Conservation (phyloP, 192 early-diverging fungal genomes). For the Coemansia nantahalensis region DNA sequence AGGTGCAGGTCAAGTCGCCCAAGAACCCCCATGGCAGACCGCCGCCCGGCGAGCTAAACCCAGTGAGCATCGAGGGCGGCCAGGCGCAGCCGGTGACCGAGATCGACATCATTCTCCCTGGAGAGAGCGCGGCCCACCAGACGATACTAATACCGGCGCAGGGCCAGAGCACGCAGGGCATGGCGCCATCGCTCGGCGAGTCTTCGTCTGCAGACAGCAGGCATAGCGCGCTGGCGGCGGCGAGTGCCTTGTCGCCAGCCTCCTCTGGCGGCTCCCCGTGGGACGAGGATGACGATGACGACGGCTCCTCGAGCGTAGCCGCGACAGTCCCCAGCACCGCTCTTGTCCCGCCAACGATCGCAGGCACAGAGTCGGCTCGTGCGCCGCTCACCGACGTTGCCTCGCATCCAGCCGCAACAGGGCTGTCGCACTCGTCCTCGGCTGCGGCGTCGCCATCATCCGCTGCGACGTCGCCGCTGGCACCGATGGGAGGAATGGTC, state of each 20-base stretch:
- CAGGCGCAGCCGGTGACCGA: conserved; percentile 38
- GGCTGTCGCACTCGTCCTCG: conserved; percentile 9
- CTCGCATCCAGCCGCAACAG: background rate
- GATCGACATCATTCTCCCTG: conserved; percentile 51
- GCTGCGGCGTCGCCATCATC: too few species aligned
- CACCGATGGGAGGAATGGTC: too few species aligned
- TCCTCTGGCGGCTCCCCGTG: too few species aligned
- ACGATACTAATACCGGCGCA: conserved; percentile 32
- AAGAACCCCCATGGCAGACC: conserved; percentile 20
- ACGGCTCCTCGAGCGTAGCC: background rate
- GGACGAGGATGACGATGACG: too few species aligned
- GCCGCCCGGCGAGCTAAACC: conserved; percentile 26
- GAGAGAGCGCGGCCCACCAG: conserved; percentile 36
- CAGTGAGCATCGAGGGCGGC: conserved; percentile 47
- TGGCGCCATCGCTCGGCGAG: too few species aligned
- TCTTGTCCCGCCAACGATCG: conserved; percentile 3
- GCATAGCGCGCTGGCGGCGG: too few species aligned
- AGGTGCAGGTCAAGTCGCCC: conserved; percentile 46
- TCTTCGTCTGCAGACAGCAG: too few species aligned
- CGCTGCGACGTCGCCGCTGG: too few species aligned
- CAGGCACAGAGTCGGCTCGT: conserved; percentile 8
- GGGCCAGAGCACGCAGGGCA: background rate
- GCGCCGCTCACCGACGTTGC: conserved; percentile 3
- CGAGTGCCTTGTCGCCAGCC: too few species aligned
- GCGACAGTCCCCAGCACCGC: background rate